Evolutionary conservation across 208 protist species (phyloP), one percentile per base, ranked within the genome.

Genomic region (Acanthamoeba royreba): DNA sequence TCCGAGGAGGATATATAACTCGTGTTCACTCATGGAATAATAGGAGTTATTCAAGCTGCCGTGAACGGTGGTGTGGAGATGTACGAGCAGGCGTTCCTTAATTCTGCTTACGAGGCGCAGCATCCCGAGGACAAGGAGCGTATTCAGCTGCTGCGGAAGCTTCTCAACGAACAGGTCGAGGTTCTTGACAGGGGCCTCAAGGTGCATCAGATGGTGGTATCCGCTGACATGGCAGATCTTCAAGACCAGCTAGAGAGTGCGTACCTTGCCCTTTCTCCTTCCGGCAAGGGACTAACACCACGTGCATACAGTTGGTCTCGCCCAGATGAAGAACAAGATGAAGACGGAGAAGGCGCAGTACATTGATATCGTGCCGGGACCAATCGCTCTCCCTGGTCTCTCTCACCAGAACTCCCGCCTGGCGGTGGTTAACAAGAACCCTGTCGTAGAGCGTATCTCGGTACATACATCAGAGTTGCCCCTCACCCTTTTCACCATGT

Each of bases 1-100:
- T n/a, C n/a, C n/a, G n/a, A n/a, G n/a, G n/a, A n/a, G n/a, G n/a
- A n/a, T n/a, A n/a, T n/a, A n/a, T n/a, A n/a, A n/a, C n/a, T n/a
- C n/a, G n/a, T n/a, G n/a, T n/a, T n/a, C n/a, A n/a, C n/a, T 9
- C 49, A 9, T 9, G 9, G n/a, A n/a, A n/a, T n/a, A 25, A 19
- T 25, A 74, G 61, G 74, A 25, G 83, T 69, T 17, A 69, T 90
- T 52, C 22, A 61, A 5, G 83, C 83, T 4, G 83, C 83, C 2
- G 83, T 90, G 4, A 90, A 90, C 35, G 83, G 83, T 17, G 83
- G 83, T 31, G 52, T 69, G 35, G 52, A 4, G 33, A 4, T 17
- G 2, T 90, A 90, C 52, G 83, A 90, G 52, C 2, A 63, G 49
- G 83, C 83, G 13, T 90, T 90, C 83, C 53, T 90, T 3, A 63